phyloP scores from a whole-genome alignment of 148 eudicot species.

The Nepenthes mirabilis region DNA sequence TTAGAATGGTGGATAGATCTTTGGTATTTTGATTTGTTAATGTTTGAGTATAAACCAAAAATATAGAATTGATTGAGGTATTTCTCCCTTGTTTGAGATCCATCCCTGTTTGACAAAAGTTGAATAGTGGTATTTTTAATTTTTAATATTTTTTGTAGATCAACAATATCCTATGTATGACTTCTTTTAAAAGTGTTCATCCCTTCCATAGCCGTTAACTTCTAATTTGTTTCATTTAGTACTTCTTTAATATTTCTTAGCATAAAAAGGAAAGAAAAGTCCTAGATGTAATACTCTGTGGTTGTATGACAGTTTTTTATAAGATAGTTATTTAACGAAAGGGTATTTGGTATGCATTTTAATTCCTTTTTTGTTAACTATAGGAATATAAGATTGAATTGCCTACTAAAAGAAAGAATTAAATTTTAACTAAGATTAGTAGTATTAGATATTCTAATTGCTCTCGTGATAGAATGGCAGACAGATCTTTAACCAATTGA shows the following conservation, averaged over 20 bases:
- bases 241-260: not conserved
- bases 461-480: too few relatives aligned
- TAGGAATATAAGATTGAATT: constrained; percentile 5
- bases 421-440: not conserved
- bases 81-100: too few relatives aligned
- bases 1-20: too few relatives aligned
- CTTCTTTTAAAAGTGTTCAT: not conserved
- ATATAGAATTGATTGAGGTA: too few relatives aligned
- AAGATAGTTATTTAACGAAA: constrained; percentile 6
- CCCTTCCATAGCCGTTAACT: not conserved
- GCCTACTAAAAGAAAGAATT: not conserved
- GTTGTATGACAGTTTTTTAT: constrained; percentile 3
- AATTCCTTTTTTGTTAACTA: too few relatives aligned
- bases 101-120: too few relatives aligned
- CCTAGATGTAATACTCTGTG: not conserved
- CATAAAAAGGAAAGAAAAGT: not conserved
- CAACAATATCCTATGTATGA: not conserved
- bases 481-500: too few relatives aligned
- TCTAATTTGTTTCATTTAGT: not conserved
- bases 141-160: not conserved
- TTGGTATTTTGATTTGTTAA: too few relatives aligned
- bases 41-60: not conserved
- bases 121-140: too few relatives aligned
- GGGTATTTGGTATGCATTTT: constrained; percentile 5
- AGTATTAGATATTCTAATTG: not conserved